Percentiles rank a stretch among this genome's conserved stretches.
These are phyloP conservation scores for Cutaneotrichosporon sp. DNA, from an alignment of 1,284 basidiomycete genomes.

Conservation along the genomic window DNA sequence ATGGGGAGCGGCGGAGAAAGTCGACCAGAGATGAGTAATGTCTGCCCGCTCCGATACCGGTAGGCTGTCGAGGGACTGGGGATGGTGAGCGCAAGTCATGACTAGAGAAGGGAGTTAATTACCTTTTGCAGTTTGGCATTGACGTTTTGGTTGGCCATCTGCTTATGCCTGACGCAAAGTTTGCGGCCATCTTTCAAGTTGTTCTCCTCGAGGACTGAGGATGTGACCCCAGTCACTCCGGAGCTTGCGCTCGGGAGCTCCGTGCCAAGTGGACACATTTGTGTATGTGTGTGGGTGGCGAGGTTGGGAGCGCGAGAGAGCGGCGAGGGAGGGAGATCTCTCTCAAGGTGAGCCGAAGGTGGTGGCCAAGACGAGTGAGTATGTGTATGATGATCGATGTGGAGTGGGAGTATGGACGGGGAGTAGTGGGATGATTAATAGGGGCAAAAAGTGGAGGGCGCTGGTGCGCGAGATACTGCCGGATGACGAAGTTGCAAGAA, in stretches of 20 bases:
- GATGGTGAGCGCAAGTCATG: constrained; percentile 5
- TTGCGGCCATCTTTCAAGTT: constrained; percentile 34
- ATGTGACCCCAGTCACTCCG: too few relatives aligned
- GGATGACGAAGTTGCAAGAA: too few relatives aligned
- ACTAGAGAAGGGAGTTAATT: constrained; percentile 31
- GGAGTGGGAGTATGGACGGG: too few relatives aligned
- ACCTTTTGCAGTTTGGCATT: constrained; percentile 91
- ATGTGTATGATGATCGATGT: too few relatives aligned
- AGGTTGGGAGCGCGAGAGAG: too few relatives aligned
- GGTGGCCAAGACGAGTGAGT: too few relatives aligned
- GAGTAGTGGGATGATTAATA: too few relatives aligned
- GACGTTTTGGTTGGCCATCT: constrained; percentile 95
- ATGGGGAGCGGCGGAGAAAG: constrained; percentile 91
- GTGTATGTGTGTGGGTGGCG: too few relatives aligned
- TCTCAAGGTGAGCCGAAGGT: too few relatives aligned
- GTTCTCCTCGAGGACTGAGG: background rate
- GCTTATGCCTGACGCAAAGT: constrained; percentile 63
- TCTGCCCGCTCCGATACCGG: constrained; percentile 80
- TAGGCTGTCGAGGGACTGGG: constrained; percentile 88
- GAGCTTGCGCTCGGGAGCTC: background rate
- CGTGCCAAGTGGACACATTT: background rate
- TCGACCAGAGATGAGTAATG: constrained; percentile 92
- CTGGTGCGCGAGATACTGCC: too few relatives aligned
- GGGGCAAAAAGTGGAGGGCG: too few relatives aligned
- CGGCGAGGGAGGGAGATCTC: too few relatives aligned